Conservation (phyloP, 495 filamentous ascomycete species). For the Entonaema liquescens region DNA sequence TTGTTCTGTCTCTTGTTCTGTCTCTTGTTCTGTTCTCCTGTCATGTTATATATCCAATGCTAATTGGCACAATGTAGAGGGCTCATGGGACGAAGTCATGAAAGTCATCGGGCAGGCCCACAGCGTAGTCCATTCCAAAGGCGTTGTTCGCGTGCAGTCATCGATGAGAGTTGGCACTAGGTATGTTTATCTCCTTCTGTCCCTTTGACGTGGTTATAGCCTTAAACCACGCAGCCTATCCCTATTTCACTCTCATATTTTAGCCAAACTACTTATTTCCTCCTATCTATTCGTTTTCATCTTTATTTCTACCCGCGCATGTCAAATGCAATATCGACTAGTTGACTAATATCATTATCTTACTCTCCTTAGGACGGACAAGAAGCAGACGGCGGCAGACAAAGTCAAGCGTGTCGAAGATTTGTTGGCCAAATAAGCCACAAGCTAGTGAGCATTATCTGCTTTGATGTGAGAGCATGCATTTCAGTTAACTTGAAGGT, state of each 20-base stretch:
- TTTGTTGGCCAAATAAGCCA: constrained; percentile 44
- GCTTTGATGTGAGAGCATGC: neutral
- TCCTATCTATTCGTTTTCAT: no score
- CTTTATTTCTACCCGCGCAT: no score
- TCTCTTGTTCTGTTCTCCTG: neutral
- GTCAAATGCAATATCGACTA: neutral
- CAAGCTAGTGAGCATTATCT: neutral
- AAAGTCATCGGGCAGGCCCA: constrained; percentile 90
- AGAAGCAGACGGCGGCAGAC: constrained; percentile 56
- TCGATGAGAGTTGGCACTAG: constrained; percentile 88
- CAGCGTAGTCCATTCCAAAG: constrained; percentile 79
- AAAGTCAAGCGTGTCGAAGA: constrained; percentile 58
- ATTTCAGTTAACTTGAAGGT: neutral
- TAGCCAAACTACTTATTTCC: no score
- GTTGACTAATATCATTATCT: neutral
- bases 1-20: neutral
- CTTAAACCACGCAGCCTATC: no score
- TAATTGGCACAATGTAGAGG: constrained; percentile 65
- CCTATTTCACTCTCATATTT: no score
- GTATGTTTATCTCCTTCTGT: constrained; percentile 54
- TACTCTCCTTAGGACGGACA: constrained; percentile 52
- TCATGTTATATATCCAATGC: neutral
- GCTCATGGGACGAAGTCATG: constrained; percentile 90
- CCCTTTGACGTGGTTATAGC: neutral
- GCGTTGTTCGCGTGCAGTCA: constrained; percentile 83